These are phyloP conservation scores for Suhomyces wounanorum DNA, from an alignment of 1,139 yeast species.

Conservation along the genomic window DNA sequence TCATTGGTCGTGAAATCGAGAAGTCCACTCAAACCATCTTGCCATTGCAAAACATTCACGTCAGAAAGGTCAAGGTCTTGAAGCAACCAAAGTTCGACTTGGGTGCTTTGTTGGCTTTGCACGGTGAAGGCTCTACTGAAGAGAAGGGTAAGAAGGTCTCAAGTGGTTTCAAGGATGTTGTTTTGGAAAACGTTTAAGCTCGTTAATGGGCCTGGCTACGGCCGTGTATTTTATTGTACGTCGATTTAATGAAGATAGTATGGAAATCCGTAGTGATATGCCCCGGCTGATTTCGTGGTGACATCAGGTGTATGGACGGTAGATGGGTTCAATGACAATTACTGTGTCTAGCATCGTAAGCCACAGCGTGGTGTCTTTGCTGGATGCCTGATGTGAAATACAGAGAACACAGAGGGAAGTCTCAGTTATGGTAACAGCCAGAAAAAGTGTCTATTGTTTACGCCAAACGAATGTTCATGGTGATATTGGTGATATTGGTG, in stretches of 20 bases:
- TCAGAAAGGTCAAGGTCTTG: conserved; percentile 55
- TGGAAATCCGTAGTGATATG: neutral
- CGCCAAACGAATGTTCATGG: neutral
- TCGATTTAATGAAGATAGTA: conserved; percentile 5
- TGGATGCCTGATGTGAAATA: too few species aligned
- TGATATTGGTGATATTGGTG: neutral
- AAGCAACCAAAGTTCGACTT: conserved; percentile 56
- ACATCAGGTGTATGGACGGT: neutral
- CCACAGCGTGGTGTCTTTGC: too few species aligned
- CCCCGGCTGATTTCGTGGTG: too few species aligned
- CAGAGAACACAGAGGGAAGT: too few species aligned
- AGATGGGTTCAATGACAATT: neutral
- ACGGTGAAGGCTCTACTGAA: conserved; percentile 53
- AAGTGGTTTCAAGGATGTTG: conserved; percentile 54
- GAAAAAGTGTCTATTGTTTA: neutral
- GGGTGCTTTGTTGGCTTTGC: conserved; percentile 53
- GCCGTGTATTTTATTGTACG: conserved; percentile 12
- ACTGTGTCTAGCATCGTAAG: too few species aligned
- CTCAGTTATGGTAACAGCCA: neutral
- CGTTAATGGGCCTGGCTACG: conserved; percentile 1
- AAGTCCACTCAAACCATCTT: conserved; percentile 53
- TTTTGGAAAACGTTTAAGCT: conserved; percentile 38
- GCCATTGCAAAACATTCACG: conserved; percentile 56
- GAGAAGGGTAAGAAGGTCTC: conserved; percentile 56
- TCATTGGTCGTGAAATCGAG: conserved; percentile 55